Conservation (phyloP, 495 filamentous ascomycete species). For the Penicillium nucicola region DNA sequence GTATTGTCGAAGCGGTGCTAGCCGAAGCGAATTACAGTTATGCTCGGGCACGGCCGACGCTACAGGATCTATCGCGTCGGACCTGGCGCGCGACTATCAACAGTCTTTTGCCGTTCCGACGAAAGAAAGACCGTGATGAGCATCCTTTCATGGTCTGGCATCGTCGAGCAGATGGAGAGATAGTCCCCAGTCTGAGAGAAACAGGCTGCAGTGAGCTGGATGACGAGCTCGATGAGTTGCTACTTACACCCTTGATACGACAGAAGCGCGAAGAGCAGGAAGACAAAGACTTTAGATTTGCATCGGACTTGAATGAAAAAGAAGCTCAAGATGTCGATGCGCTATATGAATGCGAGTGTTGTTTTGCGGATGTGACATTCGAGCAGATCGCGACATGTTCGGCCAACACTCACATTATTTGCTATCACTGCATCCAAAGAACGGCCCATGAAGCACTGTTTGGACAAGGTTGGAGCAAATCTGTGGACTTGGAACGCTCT, state of each 20-base stretch:
- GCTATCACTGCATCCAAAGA: conserved; percentile 77
- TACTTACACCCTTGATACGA: conserved; percentile 62
- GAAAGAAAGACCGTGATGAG: conserved; percentile 55
- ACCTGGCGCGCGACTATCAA: conserved; percentile 86
- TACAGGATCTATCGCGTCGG: conserved; percentile 70
- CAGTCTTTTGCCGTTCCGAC: conserved; percentile 65
- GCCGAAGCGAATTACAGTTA: conserved; percentile 92
- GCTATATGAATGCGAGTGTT: conserved; percentile 88
- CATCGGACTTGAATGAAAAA: conserved; percentile 64
- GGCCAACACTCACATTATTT: conserved; percentile 72
- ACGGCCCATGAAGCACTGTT: conserved; percentile 82
- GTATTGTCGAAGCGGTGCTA: conserved; percentile 81
- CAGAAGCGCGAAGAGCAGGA: conserved; percentile 56
- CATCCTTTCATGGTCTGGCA: conserved; percentile 68
- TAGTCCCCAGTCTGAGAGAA: conserved; percentile 57
- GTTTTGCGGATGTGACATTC: conserved; percentile 73
- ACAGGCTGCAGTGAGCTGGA: conserved; percentile 81
- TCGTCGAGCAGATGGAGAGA: conserved; percentile 43
- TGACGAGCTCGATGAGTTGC: conserved; percentile 64
- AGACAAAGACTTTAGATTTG: conserved; percentile 57
- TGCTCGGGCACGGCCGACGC: conserved; percentile 66
- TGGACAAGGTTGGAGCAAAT: conserved; percentile 87
- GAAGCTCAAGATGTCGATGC: conserved; percentile 71
- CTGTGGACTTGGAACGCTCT: conserved; percentile 64
- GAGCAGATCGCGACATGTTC: conserved; percentile 79